A percentile compares a stretch with the other conserved stretches of the same genome.
Conservation (phyloP, 805 yeast species). For the Suhomyces faveliae region DNA sequence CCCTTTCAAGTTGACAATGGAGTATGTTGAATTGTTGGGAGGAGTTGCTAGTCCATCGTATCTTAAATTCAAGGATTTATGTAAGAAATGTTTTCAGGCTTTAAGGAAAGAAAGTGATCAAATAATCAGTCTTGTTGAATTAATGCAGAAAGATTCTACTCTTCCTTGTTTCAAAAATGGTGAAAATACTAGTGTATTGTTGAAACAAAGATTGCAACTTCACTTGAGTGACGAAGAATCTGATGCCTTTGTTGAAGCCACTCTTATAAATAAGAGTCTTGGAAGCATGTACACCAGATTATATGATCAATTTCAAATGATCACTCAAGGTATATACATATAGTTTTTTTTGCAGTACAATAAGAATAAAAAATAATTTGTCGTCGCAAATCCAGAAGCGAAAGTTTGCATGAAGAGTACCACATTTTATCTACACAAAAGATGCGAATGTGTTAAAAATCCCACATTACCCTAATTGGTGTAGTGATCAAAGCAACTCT, state of each 20-base stretch:
- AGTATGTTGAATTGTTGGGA: conserved; percentile 85
- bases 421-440: no score
- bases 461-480: no score
- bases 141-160: conserved; percentile 89
- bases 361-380: no score
- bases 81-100: conserved; percentile 72
- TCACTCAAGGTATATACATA: conserved; percentile 92
- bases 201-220: conserved; percentile 79
- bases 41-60: conserved; percentile 67
- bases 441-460: no score
- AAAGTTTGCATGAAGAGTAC: no score
- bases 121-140: conserved; percentile 77
- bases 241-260: conserved; percentile 74
- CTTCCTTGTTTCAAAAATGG: conserved; percentile 93
- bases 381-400: no score
- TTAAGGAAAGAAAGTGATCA: conserved; percentile 73
- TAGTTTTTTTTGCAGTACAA: not conserved
- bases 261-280: conserved; percentile 73
- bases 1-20: conserved; percentile 89
- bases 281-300: conserved; percentile 88
- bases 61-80: conserved; percentile 55
- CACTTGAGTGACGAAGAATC: conserved; percentile 70
- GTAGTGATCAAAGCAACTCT: no score
- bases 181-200: conserved; percentile 71
- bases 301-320: conserved; percentile 91